Base-by-base conservation (phyloP, 2,329 filamentous ascomycete genomes). In the Rasamsonia emersonii region DNA sequence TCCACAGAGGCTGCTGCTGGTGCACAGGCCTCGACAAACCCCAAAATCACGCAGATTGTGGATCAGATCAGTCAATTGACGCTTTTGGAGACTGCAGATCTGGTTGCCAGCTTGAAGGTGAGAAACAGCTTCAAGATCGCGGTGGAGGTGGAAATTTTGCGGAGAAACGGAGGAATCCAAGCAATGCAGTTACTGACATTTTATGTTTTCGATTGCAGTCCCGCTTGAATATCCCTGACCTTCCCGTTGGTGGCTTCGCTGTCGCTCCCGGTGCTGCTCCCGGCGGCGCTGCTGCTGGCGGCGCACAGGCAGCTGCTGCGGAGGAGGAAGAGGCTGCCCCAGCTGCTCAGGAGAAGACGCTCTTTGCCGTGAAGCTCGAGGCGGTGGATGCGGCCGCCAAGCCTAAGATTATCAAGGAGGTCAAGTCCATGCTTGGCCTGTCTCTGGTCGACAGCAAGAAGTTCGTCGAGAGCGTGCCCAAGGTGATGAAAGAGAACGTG, bases 401-500 rank as follows among this genome's bases (percentile, higher is more conserved):
- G 73, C 86, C 93, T 53, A 99, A 99, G 82, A 72, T 98, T 53
- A 99, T 98, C 75, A 99, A 99, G 77, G 91, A 99, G 71, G 75
- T 99, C 70, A 99, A 99, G 79, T 79, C 77, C 54, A 73, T 98
- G 77, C 71, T 99, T 39, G 91, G 91, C 25, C 67, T 98, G 57
- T 93, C 84, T 60, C 74, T 99, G 69, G 93, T 99, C 49, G 91
- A 99, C 66, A 93, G 85, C 68, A 99, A 99, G 82, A 99, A 99
- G 73, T 99, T 99, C 55, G 91, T 98, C 46, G 91, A 99, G 74
- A 86, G 84, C 57, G 88, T 84, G 48, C 91, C 91, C 44, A 99
- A 99, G 81, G 70, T 85, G 63, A 84, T 99, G 85, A 96, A 96
- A 79, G 91, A 99, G 68, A 88, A 83, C 31, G 86, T 98, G 47